These are phyloP conservation scores for Lipomyces spencermartinsiae DNA, from an alignment of 805 yeast species.

Conservation along the genomic window DNA sequence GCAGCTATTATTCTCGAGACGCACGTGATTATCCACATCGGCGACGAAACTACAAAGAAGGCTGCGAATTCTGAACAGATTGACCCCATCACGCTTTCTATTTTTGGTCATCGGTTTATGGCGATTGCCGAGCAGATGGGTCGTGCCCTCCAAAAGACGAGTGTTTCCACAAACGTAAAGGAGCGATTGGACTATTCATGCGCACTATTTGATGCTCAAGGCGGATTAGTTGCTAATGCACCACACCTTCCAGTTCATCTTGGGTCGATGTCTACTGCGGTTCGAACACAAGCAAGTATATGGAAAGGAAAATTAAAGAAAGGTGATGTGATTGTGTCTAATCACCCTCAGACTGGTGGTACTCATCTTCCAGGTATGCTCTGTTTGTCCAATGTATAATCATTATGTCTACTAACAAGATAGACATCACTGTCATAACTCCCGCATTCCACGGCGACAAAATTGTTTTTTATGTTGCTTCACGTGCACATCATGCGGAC, in stretches of 20 bases:
- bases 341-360: slow-evolving; percentile 86
- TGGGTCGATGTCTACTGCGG: slow-evolving; percentile 85
- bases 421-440: slow-evolving; percentile 86
- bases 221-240: slow-evolving; percentile 85
- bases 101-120: slow-evolving; percentile 85
- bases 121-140: slow-evolving; percentile 94
- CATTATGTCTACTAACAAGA: slow-evolving; percentile 47
- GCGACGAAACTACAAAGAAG: slow-evolving; percentile 32
- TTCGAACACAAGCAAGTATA: slow-evolving; percentile 64
- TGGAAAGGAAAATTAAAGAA: slow-evolving; percentile 70
- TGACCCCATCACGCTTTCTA: slow-evolving; percentile 76
- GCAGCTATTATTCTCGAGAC: slow-evolving; percentile 61
- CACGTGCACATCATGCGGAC: slow-evolving; percentile 96
- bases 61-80: slow-evolving; percentile 42
- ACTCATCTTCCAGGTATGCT: slow-evolving; percentile 68
- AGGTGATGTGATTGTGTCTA: slow-evolving; percentile 79
- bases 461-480: slow-evolving; percentile 85
- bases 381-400: neutral
- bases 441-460: slow-evolving; percentile 70
- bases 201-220: slow-evolving; percentile 77
- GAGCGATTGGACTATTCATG: slow-evolving; percentile 85
- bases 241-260: slow-evolving; percentile 88
- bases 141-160: slow-evolving; percentile 73
- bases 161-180: slow-evolving; percentile 82
- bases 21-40: slow-evolving; percentile 62